phyloP scores from a whole-genome alignment of 1,284 basidiomycete genomes.

The Trametes hirsuta region DNA sequence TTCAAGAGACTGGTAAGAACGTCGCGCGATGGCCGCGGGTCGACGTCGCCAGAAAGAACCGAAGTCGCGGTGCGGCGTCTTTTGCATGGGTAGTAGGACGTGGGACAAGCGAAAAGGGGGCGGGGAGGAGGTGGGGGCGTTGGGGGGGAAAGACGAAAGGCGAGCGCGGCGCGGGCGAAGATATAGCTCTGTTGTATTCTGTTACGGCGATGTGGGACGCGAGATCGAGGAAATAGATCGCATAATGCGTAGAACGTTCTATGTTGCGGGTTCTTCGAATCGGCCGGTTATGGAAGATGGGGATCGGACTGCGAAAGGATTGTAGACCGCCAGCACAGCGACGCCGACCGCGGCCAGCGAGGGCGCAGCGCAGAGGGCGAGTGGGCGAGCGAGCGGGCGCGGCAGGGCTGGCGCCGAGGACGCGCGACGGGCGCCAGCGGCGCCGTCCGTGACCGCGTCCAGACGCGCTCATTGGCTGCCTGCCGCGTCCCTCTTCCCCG shows the following conservation, averaged over 20 bases:
- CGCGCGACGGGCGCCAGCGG: too few relatives aligned
- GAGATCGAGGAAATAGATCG: slow-evolving; percentile 32
- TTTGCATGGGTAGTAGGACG: slow-evolving; percentile 29
- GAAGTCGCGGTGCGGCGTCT: slow-evolving; percentile 69
- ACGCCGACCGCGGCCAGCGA: too few relatives aligned
- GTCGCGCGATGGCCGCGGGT: slow-evolving; percentile 65
- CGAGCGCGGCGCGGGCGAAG: slow-evolving; percentile 30
- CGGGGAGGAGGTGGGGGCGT: slow-evolving; percentile 7
- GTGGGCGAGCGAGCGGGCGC: too few relatives aligned
- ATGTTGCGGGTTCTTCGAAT: slow-evolving; percentile 19
- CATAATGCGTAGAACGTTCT: slow-evolving; percentile 31
- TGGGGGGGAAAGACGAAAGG: slow-evolving; percentile 27
- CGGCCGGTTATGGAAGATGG: slow-evolving; percentile 8
- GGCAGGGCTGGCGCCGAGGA: too few relatives aligned
- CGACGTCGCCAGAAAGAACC: slow-evolving; percentile 74
- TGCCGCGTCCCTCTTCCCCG: too few relatives aligned
- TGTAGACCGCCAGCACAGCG: slow-evolving; percentile 11
- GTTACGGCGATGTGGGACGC: slow-evolving; percentile 32
- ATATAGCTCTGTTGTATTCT: slow-evolving; percentile 35
- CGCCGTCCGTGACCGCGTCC: too few relatives aligned
- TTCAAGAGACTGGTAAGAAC: slow-evolving; percentile 78
- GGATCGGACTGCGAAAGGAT: slow-evolving; percentile 28
- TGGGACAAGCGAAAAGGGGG: slow-evolving; percentile 20
- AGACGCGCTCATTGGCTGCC: too few relatives aligned
- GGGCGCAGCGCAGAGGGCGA: too few relatives aligned